Evolutionary conservation across 1,139 yeast genomes (phyloP).

Genomic region (Magnusiomyces paraingens): DNA sequence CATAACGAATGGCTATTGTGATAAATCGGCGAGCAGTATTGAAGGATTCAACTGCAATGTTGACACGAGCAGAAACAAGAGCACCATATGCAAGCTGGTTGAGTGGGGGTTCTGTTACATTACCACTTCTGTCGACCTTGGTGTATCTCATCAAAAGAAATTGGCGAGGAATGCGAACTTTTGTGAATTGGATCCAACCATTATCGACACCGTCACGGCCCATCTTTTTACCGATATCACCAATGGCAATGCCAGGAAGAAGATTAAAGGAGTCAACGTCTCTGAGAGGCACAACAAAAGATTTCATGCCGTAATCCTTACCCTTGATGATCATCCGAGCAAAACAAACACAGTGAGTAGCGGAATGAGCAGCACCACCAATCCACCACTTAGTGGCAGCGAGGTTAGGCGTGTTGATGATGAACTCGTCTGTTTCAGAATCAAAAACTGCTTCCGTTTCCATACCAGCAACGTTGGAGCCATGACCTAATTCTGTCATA

Average conservation of each 20-base stretch:
- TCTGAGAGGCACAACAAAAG: slow-evolving; percentile 84
- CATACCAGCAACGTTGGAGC: slow-evolving; percentile 82
- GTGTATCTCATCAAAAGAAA: slow-evolving; percentile 75
- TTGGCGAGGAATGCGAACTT: slow-evolving; percentile 73
- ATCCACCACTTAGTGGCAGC: slow-evolving; percentile 98
- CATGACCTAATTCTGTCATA: slow-evolving; percentile 91
- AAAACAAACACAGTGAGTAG: slow-evolving; percentile 72
- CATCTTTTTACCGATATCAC: slow-evolving; percentile 90
- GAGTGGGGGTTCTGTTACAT: slow-evolving; percentile 58
- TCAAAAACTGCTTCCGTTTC: slow-evolving; percentile 84
- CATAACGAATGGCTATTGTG: slow-evolving; percentile 79
- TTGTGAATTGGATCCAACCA: slow-evolving; percentile 86
- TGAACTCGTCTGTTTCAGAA: slow-evolving; percentile 53
- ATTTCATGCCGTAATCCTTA: slow-evolving; percentile 81
- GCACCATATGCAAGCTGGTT: slow-evolving; percentile 86
- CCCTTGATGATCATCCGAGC: slow-evolving; percentile 76
- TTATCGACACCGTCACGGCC: slow-evolving; percentile 73
- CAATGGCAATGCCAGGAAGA: slow-evolving; percentile 71
- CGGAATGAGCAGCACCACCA: slow-evolving; percentile 94
- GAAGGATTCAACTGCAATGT: slow-evolving; percentile 78
- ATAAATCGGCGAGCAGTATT: slow-evolving; percentile 68
- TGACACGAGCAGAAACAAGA: slow-evolving; percentile 75
- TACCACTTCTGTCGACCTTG: slow-evolving; percentile 59
- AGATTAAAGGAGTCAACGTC: slow-evolving; percentile 57
- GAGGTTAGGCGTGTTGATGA: slow-evolving; percentile 75